Evolutionary conservation across 192 early-diverging fungal genomes (phyloP), one percentile per base, ranked within the genome.

Genomic region (Rhizophagus prolifer): DNA sequence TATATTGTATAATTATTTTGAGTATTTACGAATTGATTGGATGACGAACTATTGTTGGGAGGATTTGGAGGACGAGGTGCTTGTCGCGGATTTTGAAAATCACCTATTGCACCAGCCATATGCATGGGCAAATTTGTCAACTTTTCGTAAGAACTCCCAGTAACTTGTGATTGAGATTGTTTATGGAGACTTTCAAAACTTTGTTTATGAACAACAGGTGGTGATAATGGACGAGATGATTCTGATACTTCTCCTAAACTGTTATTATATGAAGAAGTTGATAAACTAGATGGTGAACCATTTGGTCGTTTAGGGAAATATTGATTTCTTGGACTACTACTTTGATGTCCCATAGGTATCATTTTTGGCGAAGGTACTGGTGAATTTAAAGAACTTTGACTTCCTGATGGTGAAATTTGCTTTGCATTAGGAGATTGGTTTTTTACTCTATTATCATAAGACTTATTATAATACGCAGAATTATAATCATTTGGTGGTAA

Each of bases 1-100:
- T 72, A 72, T 26, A 72, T 2, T 12, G 44, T 59, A 31, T 25
- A 50, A 31, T 59, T 30, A 68, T 0, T 10, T 68, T n/a, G 66
- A 12, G 26, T 4, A 14, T 68, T 28, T 30, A 23, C 25, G n/a
- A 10, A 16, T 36, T 68, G 9, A 34, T 25, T 68, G 4, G 34
- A 67, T 67, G 65, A 19, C 9, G 65, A 38, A 21, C 13, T 36
- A 21, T 3, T 68, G 14, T 4, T 34, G 13, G 36, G 1, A 41
- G n/a, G 8, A n/a, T 9, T 68, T 34, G 66, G 38, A 44, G 66
- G 66, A 44, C 19, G 66, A 8, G 66, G 36, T 28, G 66, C 66
- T 9, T 68, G 66, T 21, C 66, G 66, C 21, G 66, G 66, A 68
- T 68, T 30, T 68, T 68, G 66, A 68, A 36, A 68, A 68, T 68